Base-by-base conservation (phyloP, 192 early-diverging fungal species). In the Tieghemiomyces parasiticus region DNA sequence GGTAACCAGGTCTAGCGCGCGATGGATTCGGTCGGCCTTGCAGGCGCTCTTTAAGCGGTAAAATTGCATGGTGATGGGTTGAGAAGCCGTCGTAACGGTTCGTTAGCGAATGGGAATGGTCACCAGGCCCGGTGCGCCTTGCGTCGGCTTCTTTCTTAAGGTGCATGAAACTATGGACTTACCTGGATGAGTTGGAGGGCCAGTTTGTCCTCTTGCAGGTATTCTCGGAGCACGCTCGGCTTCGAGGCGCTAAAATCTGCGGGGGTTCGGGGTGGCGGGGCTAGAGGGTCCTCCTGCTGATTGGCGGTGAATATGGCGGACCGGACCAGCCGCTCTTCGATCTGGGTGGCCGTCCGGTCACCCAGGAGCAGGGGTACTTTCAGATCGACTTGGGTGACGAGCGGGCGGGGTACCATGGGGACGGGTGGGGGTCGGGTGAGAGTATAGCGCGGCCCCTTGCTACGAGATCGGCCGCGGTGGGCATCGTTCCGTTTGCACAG, bases 131-230 rank as follows among this genome's bases (percentile, higher is more conserved):
- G 44, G 44, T 45, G 44, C 20, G 44, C 20, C 20, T 45, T 13
- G 44, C 44, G 44, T 45, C 25, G 29, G n/a, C n/a, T n/a, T n/a
- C n/a, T n/a, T n/a, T n/a, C n/a, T n/a, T n/a, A n/a, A n/a, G n/a
- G n/a, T n/a, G n/a, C n/a, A n/a, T n/a, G n/a, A 58, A 25, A 48
- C 34, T 14, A 10, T 2, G 31, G 26, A 52, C 67, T 66, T 64
- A 90, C 81, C 72, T 86, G 76, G 60, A 95, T 83, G 61, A 92
- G 71, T 46, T 83, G 65, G 30, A 97, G 61, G 1, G 86, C 58
- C 31, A 82, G 63, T 68, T 90, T 92, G 69, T 95, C 92, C 65
- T 89, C 84, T 42, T 87, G 88, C 25, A 80, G 45, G 46, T 87
- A 77, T 33, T 77, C 76, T 56, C 31, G n/a, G 19, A 56, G 54